These are phyloP conservation scores for Tolypocladium ophioglossoides DNA, from an alignment of 2,329 filamentous ascomycete genomes.

Conservation along the genomic window DNA sequence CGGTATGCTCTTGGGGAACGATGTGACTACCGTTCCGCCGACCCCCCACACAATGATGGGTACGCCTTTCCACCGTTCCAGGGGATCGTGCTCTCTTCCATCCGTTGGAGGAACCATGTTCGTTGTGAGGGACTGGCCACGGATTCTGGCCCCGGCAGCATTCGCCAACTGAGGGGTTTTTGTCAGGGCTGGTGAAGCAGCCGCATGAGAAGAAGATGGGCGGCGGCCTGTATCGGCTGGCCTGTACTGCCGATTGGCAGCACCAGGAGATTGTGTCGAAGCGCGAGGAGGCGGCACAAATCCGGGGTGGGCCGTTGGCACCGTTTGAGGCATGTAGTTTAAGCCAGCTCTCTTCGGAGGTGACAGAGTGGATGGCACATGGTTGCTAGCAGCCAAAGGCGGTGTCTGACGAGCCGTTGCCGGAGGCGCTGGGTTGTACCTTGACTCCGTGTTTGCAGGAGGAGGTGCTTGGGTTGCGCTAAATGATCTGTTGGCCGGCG, in stretches of 20 bases:
- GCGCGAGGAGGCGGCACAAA: conserved; percentile 48
- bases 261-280: conserved; percentile 51
- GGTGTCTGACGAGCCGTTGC: conserved; percentile 34
- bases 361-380: conserved; percentile 35
- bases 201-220: conserved; percentile 41
- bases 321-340: conserved; percentile 37
- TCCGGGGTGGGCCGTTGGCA: conserved; percentile 20
- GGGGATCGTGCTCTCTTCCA: conserved; percentile 59
- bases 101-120: conserved; percentile 54
- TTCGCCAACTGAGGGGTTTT: conserved; percentile 15
- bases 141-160: conserved; percentile 27
- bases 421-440: conserved; percentile 27
- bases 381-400: conserved; percentile 29
- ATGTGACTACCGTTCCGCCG: conserved; percentile 70
- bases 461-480: conserved; percentile 14
- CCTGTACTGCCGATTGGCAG: conserved; percentile 23
- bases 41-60: conserved; percentile 85
- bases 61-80: conserved; percentile 83
- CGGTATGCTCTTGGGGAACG: conserved; percentile 81
- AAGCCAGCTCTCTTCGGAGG: conserved; percentile 43
- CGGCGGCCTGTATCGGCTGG: conserved; percentile 36
- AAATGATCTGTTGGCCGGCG: conserved; percentile 12
- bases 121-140: conserved; percentile 43
- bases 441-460: conserved; percentile 18
- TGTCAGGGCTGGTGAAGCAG: conserved; percentile 23